A percentile compares a stretch with the other conserved stretches of the same genome.
Evolutionary conservation across 305 asterid species (phyloP).

Genomic region (Solanum hybrid): DNA sequence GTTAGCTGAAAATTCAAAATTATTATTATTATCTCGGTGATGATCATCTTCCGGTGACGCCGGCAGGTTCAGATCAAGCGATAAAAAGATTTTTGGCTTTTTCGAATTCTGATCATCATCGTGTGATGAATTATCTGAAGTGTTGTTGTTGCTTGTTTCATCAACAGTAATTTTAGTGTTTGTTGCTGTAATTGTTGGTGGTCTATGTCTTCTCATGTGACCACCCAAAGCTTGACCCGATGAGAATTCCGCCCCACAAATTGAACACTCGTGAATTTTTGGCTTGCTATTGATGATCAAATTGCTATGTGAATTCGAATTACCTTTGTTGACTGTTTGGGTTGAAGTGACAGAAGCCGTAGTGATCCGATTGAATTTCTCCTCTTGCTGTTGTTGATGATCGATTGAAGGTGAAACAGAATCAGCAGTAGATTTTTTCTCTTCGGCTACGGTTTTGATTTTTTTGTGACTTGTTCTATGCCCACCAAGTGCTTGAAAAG

Average conservation of each 20-base stretch:
- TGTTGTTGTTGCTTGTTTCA: neutral
- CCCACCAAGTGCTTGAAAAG: slow-evolving; percentile 94
- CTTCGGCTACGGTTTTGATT: slow-evolving; percentile 27
- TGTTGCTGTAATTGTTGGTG: slow-evolving; percentile 7
- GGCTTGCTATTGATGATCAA: neutral
- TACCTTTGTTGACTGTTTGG: slow-evolving; percentile 11
- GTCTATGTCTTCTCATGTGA: slow-evolving; percentile 79
- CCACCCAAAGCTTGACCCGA: slow-evolving; percentile 95
- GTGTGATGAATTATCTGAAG: slow-evolving; percentile 1
- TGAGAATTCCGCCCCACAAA: slow-evolving; percentile 66
- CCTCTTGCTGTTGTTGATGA: slow-evolving; percentile 4
- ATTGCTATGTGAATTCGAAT: neutral
- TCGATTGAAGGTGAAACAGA: neutral
- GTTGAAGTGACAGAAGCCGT: slow-evolving; percentile 16
- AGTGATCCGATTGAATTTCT: neutral
- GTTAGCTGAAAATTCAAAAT: slow-evolving; percentile 16
- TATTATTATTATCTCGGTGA: slow-evolving; percentile 7
- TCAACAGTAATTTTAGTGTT: neutral
- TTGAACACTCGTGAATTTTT: slow-evolving; percentile 56
- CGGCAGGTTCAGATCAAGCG: slow-evolving; percentile 59
- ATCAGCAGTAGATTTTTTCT: slow-evolving; percentile 7
- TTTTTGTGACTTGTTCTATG: slow-evolving; percentile 84
- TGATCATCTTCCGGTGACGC: slow-evolving; percentile 45
- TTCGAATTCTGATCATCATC: slow-evolving; percentile 9
- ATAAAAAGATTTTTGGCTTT: slow-evolving; percentile 16